Evolutionary conservation across 2,329 filamentous ascomycete species (phyloP).

Genomic region (Thielaviopsis populi): DNA sequence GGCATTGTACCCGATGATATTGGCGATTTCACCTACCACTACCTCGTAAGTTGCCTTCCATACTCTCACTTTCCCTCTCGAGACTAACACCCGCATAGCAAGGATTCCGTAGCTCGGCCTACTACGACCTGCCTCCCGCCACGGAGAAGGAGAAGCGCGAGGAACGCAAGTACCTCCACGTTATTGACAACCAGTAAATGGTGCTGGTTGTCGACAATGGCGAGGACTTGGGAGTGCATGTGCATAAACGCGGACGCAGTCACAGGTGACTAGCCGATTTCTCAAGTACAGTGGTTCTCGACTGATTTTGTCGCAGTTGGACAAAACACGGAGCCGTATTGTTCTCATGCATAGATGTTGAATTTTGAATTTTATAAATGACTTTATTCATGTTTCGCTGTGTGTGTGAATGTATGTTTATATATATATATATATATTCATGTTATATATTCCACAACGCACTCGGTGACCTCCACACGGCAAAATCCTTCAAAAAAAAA

Average conservation of each 20-base stretch:
- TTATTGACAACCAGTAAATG: conserved; percentile 67
- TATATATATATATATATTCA: no score
- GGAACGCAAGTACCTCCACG: conserved; percentile 94
- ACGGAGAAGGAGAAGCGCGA: conserved; percentile 90
- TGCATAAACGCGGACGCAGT: background rate
- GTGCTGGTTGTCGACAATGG: conserved; percentile 11
- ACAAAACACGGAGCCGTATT: conserved; percentile 8
- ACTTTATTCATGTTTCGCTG: background rate
- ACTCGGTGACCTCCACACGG: background rate
- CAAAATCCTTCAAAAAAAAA: background rate
- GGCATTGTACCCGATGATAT: conserved; percentile 81
- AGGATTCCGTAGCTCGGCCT: conserved; percentile 75
- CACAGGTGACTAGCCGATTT: conserved; percentile 1
- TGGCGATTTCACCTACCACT: conserved; percentile 77
- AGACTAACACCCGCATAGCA: conserved; percentile 41
- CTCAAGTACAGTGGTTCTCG: conserved; percentile 12
- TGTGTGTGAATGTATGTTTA: no score
- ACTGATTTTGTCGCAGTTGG: conserved; percentile 10
- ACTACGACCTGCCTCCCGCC: conserved; percentile 85
- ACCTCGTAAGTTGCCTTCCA: conserved; percentile 50
- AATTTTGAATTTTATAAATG: background rate
- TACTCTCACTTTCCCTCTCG: background rate
- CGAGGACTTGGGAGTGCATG: background rate
- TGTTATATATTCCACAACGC: no score
- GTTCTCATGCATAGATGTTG: conserved; percentile 3